phyloP scores from a whole-genome alignment of 768 basidiomycete species.

The Cubamyces sp. region DNA sequence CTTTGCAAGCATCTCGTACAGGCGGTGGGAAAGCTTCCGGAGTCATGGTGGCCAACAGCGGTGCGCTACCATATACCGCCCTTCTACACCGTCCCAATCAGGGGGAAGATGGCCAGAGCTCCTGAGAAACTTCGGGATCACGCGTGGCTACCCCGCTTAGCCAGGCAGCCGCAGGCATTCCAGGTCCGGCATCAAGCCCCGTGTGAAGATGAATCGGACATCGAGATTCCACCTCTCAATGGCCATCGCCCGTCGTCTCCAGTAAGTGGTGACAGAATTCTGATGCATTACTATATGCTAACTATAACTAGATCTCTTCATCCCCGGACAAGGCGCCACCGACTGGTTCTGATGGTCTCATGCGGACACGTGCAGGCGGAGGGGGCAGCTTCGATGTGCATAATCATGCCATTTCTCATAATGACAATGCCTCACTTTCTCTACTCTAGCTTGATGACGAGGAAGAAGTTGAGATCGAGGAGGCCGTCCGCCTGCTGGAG shows the following conservation, averaged over 20 bases:
- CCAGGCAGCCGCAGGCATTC: too few species aligned
- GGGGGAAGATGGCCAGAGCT: background rate
- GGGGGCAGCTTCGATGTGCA: constrained; percentile 14
- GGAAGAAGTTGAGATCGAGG: background rate
- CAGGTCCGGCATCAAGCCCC: too few species aligned
- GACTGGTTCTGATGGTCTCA: constrained; percentile 13
- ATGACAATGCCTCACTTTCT: background rate
- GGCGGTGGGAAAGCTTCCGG: constrained; percentile 17
- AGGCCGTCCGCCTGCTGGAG: background rate
- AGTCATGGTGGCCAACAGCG: background rate
- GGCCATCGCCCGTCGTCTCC: background rate
- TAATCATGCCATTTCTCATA: background rate
- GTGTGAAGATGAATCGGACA: too few species aligned
- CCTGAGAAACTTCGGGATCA: constrained; percentile 10
- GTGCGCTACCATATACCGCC: constrained; percentile 18
- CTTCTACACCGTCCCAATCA: constrained; percentile 23
- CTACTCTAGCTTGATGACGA: background rate
- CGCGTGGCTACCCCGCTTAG: background rate
- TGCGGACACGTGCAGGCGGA: constrained; percentile 11
- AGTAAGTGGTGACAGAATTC: background rate
- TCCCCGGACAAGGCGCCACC: constrained; percentile 20
- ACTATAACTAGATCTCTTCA: constrained; percentile 10
- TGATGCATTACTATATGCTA: background rate
- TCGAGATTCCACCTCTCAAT: too few species aligned
- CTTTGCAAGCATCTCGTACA: constrained; percentile 43